Conservation (phyloP, 2,329 filamentous ascomycete species). For the Neocatenulostroma microsporum region DNA sequence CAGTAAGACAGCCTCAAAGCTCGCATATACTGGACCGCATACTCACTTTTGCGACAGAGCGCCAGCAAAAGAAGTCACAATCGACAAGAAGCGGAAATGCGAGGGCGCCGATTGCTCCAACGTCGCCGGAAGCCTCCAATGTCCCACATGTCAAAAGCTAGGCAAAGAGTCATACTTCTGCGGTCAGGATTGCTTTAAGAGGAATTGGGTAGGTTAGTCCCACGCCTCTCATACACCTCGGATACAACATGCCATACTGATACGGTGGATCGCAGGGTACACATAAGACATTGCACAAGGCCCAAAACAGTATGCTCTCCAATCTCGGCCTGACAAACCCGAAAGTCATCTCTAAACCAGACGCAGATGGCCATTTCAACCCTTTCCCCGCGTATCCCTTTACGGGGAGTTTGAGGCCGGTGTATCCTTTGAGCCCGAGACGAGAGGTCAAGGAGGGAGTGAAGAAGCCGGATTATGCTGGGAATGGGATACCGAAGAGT, state of each 20-base stretch:
- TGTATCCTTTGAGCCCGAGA: slow-evolving; percentile 58
- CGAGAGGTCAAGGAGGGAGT: slow-evolving; percentile 73
- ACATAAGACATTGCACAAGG: slow-evolving; percentile 80
- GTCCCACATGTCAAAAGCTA: slow-evolving; percentile 87
- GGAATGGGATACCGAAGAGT: slow-evolving; percentile 65
- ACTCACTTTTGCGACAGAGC: too few species aligned
- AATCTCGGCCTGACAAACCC: slow-evolving; percentile 61
- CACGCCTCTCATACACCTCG: background rate
- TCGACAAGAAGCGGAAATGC: slow-evolving; percentile 58
- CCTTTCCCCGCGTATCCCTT: slow-evolving; percentile 84
- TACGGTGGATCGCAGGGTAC: slow-evolving; percentile 34
- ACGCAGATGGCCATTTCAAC: slow-evolving; percentile 80
- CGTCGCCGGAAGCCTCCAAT: slow-evolving; percentile 77
- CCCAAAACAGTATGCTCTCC: slow-evolving; percentile 62
- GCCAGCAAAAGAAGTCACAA: slow-evolving; percentile 26
- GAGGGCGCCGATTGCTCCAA: slow-evolving; percentile 77
- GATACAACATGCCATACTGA: background rate
- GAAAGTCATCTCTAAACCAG: slow-evolving; percentile 79
- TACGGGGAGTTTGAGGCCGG: slow-evolving; percentile 72
- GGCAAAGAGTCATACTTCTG: slow-evolving; percentile 93
- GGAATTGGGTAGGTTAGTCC: slow-evolving; percentile 71
- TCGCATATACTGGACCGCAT: too few species aligned
- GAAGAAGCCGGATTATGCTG: slow-evolving; percentile 76
- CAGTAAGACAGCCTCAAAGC: too few species aligned
- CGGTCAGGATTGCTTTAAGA: slow-evolving; percentile 97